A percentile compares a stretch with the other conserved stretches of the same genome.
phyloP scores from a whole-genome alignment of 2,329 filamentous ascomycete genomes.

The Xylogone sp. region DNA sequence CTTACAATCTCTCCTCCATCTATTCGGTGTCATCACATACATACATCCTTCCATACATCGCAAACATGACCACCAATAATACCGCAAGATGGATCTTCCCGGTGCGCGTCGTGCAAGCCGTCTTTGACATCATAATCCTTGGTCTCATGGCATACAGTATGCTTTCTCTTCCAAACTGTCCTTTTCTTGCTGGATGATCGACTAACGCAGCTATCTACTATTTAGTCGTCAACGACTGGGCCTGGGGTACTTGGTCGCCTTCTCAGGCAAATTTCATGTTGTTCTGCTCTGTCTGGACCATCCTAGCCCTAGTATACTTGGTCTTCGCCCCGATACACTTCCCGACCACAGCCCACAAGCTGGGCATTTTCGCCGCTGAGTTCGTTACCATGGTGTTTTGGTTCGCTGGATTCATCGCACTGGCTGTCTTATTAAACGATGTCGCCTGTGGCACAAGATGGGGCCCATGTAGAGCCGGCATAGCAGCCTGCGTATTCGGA shows the following conservation, averaged over 20 bases:
- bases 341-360: slow-evolving; percentile 56
- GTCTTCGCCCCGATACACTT: slow-evolving; percentile 62
- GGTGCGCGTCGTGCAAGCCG: slow-evolving; percentile 61
- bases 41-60: too few species aligned
- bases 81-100: slow-evolving; percentile 50
- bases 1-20: too few species aligned
- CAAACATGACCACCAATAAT: too few species aligned
- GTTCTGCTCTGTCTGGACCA: slow-evolving; percentile 74
- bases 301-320: slow-evolving; percentile 69
- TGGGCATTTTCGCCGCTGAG: slow-evolving; percentile 64
- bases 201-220: background rate
- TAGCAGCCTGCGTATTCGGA: slow-evolving; percentile 41
- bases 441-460: slow-evolving; percentile 46
- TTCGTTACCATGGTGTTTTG: slow-evolving; percentile 78
- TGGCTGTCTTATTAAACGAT: slow-evolving; percentile 62
- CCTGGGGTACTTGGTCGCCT: slow-evolving; percentile 39
- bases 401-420: slow-evolving; percentile 80
- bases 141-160: slow-evolving; percentile 71
- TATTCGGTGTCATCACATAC: too few species aligned
- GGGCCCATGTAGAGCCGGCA: slow-evolving; percentile 16
- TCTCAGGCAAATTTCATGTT: slow-evolving; percentile 70
- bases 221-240: slow-evolving; percentile 51
- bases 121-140: slow-evolving; percentile 71
- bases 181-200: slow-evolving; percentile 1
- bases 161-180: slow-evolving; percentile 23